These are phyloP conservation scores for Emmonsiellopsis sp. DNA, from an alignment of 2,329 filamentous ascomycete genomes.

Conservation along the genomic window DNA sequence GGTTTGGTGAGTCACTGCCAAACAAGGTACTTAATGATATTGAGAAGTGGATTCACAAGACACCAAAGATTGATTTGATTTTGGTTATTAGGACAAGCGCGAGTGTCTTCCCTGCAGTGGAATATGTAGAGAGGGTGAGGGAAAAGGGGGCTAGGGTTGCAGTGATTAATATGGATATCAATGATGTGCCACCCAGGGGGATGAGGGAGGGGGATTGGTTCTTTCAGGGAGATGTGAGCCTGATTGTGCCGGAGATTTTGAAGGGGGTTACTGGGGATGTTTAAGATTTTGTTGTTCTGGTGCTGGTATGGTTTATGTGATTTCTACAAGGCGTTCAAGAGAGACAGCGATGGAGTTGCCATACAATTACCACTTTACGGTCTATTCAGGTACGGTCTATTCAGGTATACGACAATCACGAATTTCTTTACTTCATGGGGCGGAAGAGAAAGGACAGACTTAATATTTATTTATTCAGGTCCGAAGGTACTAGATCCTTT, in stretches of 20 bases:
- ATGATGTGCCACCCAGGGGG: slow-evolving; percentile 26
- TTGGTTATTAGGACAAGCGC: slow-evolving; percentile 83
- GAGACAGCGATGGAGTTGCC: too few relatives aligned
- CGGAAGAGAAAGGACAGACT: too few relatives aligned
- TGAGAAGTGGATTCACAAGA: slow-evolving; percentile 53
- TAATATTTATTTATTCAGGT: too few relatives aligned
- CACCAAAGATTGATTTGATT: slow-evolving; percentile 61
- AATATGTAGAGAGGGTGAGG: slow-evolving; percentile 59
- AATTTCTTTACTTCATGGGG: too few relatives aligned
- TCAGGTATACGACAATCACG: too few relatives aligned
- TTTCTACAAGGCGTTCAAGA: too few relatives aligned
- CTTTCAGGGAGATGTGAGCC: slow-evolving; percentile 51
- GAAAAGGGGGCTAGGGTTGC: slow-evolving; percentile 60
- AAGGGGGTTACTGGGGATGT: slow-evolving; percentile 48
- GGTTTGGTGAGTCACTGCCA: slow-evolving; percentile 74
- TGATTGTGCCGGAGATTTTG: slow-evolving; percentile 48
- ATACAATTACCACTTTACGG: too few relatives aligned
- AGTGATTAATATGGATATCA: slow-evolving; percentile 65
- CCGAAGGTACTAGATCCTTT: too few relatives aligned
- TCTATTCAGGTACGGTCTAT: too few relatives aligned
- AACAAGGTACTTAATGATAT: slow-evolving; percentile 50
- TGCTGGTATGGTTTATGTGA: neutral
- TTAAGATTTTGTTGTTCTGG: slow-evolving; percentile 5
- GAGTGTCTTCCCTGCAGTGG: slow-evolving; percentile 68
- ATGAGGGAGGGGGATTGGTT: slow-evolving; percentile 47